Evolutionary conservation across 164 flowering plant species (phyloP), one percentile per base, ranked within the genome.

Genomic region (Dillenia suffruticosa): DNA sequence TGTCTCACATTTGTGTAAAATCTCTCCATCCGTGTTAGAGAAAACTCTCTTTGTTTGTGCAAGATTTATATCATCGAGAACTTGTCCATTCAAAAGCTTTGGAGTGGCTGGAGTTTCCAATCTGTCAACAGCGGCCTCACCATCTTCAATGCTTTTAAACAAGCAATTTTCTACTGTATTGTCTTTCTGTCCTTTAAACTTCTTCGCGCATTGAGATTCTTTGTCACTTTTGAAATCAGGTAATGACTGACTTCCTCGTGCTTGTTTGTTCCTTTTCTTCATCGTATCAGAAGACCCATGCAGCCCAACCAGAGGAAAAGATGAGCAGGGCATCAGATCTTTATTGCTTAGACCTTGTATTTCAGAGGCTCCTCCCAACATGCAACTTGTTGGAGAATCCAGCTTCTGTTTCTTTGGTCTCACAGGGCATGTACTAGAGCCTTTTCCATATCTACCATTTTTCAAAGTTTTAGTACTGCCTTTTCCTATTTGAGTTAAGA

Each of bases 1-100:
- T 9, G 59, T 70, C 19, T 70, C 72, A 77, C 88, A 82, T 69
- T 79, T 86, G 22, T 57, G 70, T 70, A 83, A 73, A 55, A 68
- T 54, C 54, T 12, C 53, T n/a, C 53, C 72, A 53, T 61, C 67
- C 10, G 54, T 60, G 10, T 44, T 7, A 26, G 65, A 44, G 63
- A 44, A 62, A 60, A 22, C 68, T 19, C 75, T 75, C 56, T 70
- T 56, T 17, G 15, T 56, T 51, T 32, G 40, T 32, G 40, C 40
- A 4, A 49, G 46, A 54, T 62, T 24, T 54, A 68, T 49, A 61
- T 58, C 49, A 9, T 72, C 47, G 8, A 14, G 45, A 62, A 11
- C 51, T 64, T 26, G 40, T 32, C 40, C 40, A 32, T 52, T 62
- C 44, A 49, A 51, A 64, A 49, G 47, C 5, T 10, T 45, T 58